Evolutionary conservation across 2,329 filamentous ascomycete species (phyloP).

Genomic region (Fonsecaea nubica): DNA sequence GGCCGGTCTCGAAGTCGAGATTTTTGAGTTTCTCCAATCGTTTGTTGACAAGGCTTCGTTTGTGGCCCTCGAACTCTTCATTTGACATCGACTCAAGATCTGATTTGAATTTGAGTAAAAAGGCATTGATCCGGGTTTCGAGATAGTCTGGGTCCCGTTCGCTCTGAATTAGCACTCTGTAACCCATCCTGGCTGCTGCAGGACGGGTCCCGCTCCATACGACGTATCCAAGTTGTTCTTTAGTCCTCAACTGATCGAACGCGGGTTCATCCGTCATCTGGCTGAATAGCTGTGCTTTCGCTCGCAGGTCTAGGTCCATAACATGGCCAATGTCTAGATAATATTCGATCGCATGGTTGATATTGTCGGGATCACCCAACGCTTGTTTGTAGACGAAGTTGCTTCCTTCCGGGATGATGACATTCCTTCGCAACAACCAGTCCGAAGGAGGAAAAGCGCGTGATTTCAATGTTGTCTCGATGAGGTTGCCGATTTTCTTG

Average conservation of each 20-base stretch:
- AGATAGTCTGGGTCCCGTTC: constrained; percentile 84
- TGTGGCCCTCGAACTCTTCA: constrained; percentile 86
- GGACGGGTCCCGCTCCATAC: constrained; percentile 81
- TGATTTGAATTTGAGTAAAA: constrained; percentile 71
- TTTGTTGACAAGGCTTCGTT: constrained; percentile 85
- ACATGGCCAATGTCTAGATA: constrained; percentile 73
- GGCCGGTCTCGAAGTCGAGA: constrained; percentile 78
- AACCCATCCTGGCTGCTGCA: constrained; percentile 79
- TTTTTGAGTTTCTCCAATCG: constrained; percentile 92
- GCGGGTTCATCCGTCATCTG: constrained; percentile 93
- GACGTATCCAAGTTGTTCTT: constrained; percentile 94
- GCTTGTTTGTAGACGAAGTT: constrained; percentile 84
- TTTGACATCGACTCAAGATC: constrained; percentile 78
- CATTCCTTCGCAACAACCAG: constrained; percentile 77
- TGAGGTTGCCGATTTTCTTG: constrained; percentile 79
- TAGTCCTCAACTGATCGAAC: constrained; percentile 93
- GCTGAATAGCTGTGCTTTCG: constrained; percentile 79
- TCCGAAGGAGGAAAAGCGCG: constrained; percentile 75
- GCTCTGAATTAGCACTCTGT: constrained; percentile 90
- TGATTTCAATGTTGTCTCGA: constrained; percentile 79
- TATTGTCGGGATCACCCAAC: constrained; percentile 83
- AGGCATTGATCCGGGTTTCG: constrained; percentile 84
- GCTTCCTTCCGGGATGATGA: constrained; percentile 77
- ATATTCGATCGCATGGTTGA: constrained; percentile 86
- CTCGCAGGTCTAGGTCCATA: constrained; percentile 71